Evolutionary conservation across 225 moss, liverwort and hornwort species (phyloP), one percentile per base, ranked within the genome.

Genomic region (Straminergon stramineum): DNA sequence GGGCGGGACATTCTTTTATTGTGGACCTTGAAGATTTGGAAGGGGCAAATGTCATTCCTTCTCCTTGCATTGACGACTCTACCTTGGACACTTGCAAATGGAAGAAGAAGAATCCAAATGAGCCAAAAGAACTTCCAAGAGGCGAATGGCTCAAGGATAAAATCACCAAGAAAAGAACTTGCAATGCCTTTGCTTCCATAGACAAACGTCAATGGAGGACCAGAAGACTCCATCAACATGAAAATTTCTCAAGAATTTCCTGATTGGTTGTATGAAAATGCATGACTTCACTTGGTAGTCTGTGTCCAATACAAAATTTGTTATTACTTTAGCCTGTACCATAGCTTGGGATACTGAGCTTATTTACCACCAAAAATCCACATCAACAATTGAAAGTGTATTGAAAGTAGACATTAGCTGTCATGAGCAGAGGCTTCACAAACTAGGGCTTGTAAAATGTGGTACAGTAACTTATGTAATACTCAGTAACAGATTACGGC

Each of bases 41-140:
- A 8, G n/a, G 10, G 8, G 4, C 2, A 24, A 4, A 37, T 10
- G 26, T 3, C 28, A 14, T 37, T 62, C 48, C 79, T 79, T n/a
- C 7, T 26, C 20, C 17, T 17, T 17, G 2, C n/a, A 79, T 24
- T 4, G 26, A 16, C 0, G 16, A 10, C 2, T 37, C 6, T 0
- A 15, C 24, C 56, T 37, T 34, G 3, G 9, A 16, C 16, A 1
- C 13, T 37, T 3, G 16, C 79, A n/a, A 79, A 57, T 58, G 58
- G 58, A 58, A 6, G 1, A n/a, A 17, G 4, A 15, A 11, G 1
- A 21, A 9, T 78, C 37, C 26, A 17, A 79, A 4, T n/a, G 7
- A 16, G 10, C 11, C 6, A 1, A 75, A 19, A 48, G 31, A 75
- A 6, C 7, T 17, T 75, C 31, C 13, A 55, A 22, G 21, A 34